A percentile compares a stretch with the other conserved stretches of the same genome.
phyloP scores from a whole-genome alignment of 2,329 filamentous ascomycete genomes.

The Corynespora cassiicola region DNA sequence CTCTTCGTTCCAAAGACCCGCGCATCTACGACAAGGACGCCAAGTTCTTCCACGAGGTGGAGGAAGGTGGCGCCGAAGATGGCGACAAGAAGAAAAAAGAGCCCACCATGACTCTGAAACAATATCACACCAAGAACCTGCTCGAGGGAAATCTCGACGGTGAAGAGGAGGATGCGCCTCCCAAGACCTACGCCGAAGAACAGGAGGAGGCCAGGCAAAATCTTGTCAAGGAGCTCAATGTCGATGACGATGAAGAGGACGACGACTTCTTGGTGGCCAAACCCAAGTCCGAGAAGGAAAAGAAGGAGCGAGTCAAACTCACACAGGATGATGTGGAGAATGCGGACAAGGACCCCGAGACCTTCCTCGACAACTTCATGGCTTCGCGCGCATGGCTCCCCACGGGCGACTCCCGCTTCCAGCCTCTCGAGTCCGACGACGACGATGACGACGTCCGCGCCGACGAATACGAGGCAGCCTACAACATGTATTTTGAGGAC shows the following conservation, averaged over 20 bases:
- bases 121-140: constrained; percentile 94
- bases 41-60: constrained; percentile 76
- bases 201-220: constrained; percentile 82
- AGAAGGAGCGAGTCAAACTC: constrained; percentile 44
- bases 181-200: constrained; percentile 83
- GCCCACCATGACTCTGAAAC: constrained; percentile 83
- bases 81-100: constrained; percentile 66
- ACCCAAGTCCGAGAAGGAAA: constrained; percentile 48
- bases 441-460: constrained; percentile 76
- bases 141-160: constrained; percentile 71
- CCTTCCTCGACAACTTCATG: constrained; percentile 94
- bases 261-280: constrained; percentile 80
- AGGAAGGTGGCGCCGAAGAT: constrained; percentile 53
- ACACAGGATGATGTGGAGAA: constrained; percentile 66
- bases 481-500: constrained; percentile 96
- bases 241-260: constrained; percentile 65
- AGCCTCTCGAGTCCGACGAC: constrained; percentile 92
- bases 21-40: constrained; percentile 82
- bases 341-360: constrained; percentile 89
- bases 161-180: constrained; percentile 61
- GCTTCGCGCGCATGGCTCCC: constrained; percentile 89
- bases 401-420: constrained; percentile 68
- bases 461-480: constrained; percentile 89
- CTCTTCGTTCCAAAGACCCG: constrained; percentile 90
- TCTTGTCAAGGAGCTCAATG: constrained; percentile 82